Conservation (phyloP, 73 alveolate species). For the Breviolum minutum region DNA sequence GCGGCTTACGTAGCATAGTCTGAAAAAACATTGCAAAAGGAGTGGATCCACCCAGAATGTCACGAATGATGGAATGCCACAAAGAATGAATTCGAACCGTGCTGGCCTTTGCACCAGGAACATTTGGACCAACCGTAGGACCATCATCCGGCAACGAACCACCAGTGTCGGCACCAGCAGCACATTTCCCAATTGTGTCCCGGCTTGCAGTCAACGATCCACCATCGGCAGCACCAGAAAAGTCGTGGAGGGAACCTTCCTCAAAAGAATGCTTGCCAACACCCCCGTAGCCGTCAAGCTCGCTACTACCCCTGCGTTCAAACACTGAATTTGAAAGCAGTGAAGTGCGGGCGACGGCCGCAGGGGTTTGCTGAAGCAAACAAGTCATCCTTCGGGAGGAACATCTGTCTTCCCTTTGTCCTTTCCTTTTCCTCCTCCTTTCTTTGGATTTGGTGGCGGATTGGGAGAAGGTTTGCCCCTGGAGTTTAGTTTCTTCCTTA, state of each 20-base stretch:
- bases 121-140: not conserved
- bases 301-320: not conserved
- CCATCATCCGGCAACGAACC: not conserved
- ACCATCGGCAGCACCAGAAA: not conserved
- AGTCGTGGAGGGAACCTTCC: no score
- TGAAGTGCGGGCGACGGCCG: not conserved
- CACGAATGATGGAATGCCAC: not conserved
- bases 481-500: not conserved
- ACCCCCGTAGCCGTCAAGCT: not conserved
- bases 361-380: not conserved
- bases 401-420: not conserved
- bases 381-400: not conserved
- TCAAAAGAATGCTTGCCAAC: no score
- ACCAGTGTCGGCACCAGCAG: not conserved
- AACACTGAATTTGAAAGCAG: not conserved
- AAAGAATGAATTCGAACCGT: not conserved
- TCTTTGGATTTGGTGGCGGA: not conserved
- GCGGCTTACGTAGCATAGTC: not conserved
- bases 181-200: not conserved
- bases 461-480: not conserved
- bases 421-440: not conserved
- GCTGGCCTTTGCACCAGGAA: not conserved
- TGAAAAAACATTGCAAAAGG: not conserved
- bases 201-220: not conserved
- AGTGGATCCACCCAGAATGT: not conserved